Base-by-base conservation (phyloP, 164 flowering plant species). In the Hamamelis virginiana region DNA sequence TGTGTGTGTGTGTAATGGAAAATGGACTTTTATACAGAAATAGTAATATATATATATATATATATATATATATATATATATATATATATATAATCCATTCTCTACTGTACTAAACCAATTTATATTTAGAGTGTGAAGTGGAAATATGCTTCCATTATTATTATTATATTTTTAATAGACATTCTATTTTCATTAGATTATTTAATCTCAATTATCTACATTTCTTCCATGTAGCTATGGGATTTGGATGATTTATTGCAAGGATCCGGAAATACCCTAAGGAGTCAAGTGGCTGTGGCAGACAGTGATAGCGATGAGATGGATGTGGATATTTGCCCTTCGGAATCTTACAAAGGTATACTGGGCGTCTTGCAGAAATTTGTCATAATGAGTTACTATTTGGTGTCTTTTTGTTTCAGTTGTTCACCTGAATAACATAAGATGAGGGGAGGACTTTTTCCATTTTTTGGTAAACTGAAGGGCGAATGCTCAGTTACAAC, bases 171-270 rank as follows among this genome's bases (percentile, higher is more conserved):
- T 33, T 33, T 33, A 2, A 33, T 33, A 6, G 41, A 2, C 41
- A 33, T 6, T 33, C 41, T 33, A 33, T 6, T 6, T 33, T 33
- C 38, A 60, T 62, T 50, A 11, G 53, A 27, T 1, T 53, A 13
- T 33, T 12, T 33, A 3, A n/a, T 57, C 25, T 59, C 26, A 22
- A 48, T 19, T 44, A 22, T 38, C 45, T 43, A 3, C 23, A 38
- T 58, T 66, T 67, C 19, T 56, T 58, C 48, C 11, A 3, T 79
- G 73, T 77, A 89, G 94, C 69, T 89, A 1, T 89, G 94, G 91
- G 86, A 89, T 79, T 63, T 89, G 82, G 86, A 87, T 73, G 81
- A 82, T 5, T 23, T 84, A 64, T 69, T 89, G 73, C 82, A 82
- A 86, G 77, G 63, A 69, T 69, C 80, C 57, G 75, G 44, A 27